Evolutionary conservation across 768 basidiomycete species (phyloP).

Genomic region (Amanita rimosa): DNA sequence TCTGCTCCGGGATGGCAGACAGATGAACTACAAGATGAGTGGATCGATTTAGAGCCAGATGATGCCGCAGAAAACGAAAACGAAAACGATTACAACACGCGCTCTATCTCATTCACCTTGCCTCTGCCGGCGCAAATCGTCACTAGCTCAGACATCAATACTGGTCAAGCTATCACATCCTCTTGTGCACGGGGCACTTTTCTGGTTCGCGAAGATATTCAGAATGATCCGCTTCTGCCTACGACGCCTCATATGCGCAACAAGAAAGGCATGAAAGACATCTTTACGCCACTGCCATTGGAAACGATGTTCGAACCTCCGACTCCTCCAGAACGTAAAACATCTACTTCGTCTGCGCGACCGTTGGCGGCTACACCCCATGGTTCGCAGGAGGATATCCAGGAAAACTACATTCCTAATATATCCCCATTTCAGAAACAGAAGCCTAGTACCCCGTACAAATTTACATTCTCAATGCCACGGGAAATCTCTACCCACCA

Average conservation of each 20-base stretch:
- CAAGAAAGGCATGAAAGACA: constrained; percentile 58
- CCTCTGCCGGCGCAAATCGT: constrained; percentile 44
- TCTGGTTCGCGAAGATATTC: constrained; percentile 60
- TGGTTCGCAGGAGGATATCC: constrained; percentile 27
- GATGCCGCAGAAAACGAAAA: constrained; percentile 25
- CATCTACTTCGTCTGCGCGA: constrained; percentile 6
- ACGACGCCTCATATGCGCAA: constrained; percentile 48
- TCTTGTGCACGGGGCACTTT: constrained; percentile 53
- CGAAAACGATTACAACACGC: constrained; percentile 34
- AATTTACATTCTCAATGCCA: constrained; percentile 71
- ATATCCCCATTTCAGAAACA: constrained; percentile 33
- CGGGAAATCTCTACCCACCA: constrained; percentile 20
- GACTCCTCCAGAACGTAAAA: constrained; percentile 48
- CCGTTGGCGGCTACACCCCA: constrained; percentile 5
- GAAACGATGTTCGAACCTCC: constrained; percentile 94
- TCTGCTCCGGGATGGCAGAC: constrained; percentile 69
- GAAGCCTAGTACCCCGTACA: constrained; percentile 38
- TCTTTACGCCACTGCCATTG: constrained; percentile 81
- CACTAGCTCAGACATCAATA: constrained; percentile 28
- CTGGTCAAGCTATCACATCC: constrained; percentile 15
- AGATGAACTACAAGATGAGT: constrained; percentile 86
- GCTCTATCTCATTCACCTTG: constrained; percentile 48
- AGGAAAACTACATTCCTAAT: constrained; percentile 40
- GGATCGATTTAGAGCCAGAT: constrained; percentile 56
- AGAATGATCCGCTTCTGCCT: constrained; percentile 41